Evolutionary conservation across 2,329 filamentous ascomycete species (phyloP).

Genomic region (Penicillium sp.): DNA sequence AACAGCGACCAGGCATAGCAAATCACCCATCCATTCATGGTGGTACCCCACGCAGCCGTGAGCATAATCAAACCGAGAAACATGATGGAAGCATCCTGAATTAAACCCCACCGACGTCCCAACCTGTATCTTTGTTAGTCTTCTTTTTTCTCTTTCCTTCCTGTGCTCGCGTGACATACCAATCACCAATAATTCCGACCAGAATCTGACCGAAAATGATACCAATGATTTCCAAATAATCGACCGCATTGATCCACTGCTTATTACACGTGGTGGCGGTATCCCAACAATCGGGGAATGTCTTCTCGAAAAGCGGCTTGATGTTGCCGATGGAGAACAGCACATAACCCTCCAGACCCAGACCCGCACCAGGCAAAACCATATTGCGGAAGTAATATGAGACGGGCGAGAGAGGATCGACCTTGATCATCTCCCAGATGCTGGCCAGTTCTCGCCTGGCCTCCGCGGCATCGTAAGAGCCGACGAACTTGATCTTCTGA

Average conservation of each 20-base stretch:
- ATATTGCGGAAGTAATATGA: conserved; percentile 86
- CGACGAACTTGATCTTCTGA: conserved; percentile 74
- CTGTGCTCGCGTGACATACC: conserved; percentile 43
- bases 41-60: conserved; percentile 84
- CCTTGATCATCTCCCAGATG: conserved; percentile 79
- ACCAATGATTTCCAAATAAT: conserved; percentile 89
- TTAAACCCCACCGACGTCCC: conserved; percentile 90
- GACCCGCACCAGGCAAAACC: conserved; percentile 86
- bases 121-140: conserved; percentile 55
- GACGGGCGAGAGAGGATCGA: conserved; percentile 81
- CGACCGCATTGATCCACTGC: conserved; percentile 80
- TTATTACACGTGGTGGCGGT: conserved; percentile 65
- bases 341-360: conserved; percentile 92
- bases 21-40: conserved; percentile 90
- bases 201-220: conserved; percentile 92
- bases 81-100: conserved; percentile 95
- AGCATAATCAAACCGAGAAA: conserved; percentile 89
- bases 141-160: not conserved
- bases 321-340: conserved; percentile 96
- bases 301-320: conserved; percentile 73
- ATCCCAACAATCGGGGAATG: conserved; percentile 79
- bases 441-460: conserved; percentile 63
- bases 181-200: conserved; percentile 78
- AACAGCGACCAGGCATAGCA: conserved; percentile 95
- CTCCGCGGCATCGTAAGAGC: conserved; percentile 70